phyloP scores from a whole-genome alignment of 257 asterid genomes.

The Capsicum baccatum region DNA sequence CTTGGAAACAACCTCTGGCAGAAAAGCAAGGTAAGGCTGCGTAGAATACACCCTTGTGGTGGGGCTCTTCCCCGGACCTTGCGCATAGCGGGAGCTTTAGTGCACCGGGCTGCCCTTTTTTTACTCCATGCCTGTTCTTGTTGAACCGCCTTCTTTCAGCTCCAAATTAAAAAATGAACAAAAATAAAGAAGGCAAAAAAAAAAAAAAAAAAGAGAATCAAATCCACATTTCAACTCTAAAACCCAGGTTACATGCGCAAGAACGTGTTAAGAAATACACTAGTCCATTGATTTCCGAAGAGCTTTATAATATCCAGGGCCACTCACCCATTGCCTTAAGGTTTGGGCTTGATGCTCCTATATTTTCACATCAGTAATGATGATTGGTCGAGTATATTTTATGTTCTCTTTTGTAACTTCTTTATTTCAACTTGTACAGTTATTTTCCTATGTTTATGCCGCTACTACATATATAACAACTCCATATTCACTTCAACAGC shows the following conservation, averaged over 20 bases:
- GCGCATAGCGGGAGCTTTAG: no score
- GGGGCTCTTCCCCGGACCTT: no score
- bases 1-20: no score
- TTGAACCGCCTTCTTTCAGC: neutral
- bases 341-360: neutral
- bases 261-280: slow-evolving; percentile 12
- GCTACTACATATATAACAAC: neutral
- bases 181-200: neutral
- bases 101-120: no score
- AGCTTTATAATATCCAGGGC: neutral
- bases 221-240: neutral
- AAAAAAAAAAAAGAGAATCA: neutral
- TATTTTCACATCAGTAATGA: neutral
- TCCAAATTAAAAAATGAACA: neutral
- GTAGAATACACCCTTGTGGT: no score
- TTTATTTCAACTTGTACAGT: neutral
- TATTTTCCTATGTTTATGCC: slow-evolving; percentile 4
- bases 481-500: slow-evolving; percentile 50
- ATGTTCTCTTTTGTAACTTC: neutral
- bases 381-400: slow-evolving; percentile 16
- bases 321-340: neutral
- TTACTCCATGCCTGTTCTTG: neutral
- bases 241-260: neutral
- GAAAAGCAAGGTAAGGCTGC: no score
- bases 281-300: neutral